Base-by-base conservation (phyloP, 2,329 filamentous ascomycete genomes). In the Phyllosticta citribraziliensis region DNA sequence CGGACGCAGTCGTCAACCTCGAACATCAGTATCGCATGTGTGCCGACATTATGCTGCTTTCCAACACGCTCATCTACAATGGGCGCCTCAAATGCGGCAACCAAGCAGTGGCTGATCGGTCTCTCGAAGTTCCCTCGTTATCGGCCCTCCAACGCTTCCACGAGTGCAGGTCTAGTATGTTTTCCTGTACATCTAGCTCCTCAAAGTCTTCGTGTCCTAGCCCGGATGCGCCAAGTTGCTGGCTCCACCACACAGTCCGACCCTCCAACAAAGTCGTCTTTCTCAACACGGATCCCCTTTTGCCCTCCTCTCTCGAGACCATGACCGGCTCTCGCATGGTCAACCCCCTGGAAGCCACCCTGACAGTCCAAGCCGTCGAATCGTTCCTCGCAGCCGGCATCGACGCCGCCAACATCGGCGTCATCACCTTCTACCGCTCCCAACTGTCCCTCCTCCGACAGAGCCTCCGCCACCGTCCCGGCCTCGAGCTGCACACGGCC, bases 1-100 rank as follows among this genome's bases (percentile, higher is more conserved):
- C 94, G 0, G 79, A 85, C 55, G 91, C 91, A 0, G 92, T 99
- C 2, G 90, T 95, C 64, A 96, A 89, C 65, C 82, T 99, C 1
- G 91, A 94, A 68, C 91, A 97, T 69, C 94, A 99, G 72, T 99
- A 99, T 71, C 90, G 94, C 64, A 99, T 99, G 94, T 96, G 91
- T 68, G 89, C 94, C 66, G 94, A 99, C 64, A 89, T 99, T 63
- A 97, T 97, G 93, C 82, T 87, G 2, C 82, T 99, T 14, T 95
- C 91, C 64, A 99, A 97, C 73, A 88, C 84, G 1, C 82, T 99
- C 61, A 97, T 99, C 68, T 99, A 99, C 75, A 81, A 87, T n/a
- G 93, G 92, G 4, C 84, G 86, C 40, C 81, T 99, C 47, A 93
- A 94, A 68, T 99, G 94, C 70, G 94, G 94, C 24, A 96, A 87